Percentiles rank a stretch among this genome's conserved stretches.
Conservation (phyloP, 2,329 filamentous ascomycete genomes). For the Aspergillus oerlinghausenensis region DNA sequence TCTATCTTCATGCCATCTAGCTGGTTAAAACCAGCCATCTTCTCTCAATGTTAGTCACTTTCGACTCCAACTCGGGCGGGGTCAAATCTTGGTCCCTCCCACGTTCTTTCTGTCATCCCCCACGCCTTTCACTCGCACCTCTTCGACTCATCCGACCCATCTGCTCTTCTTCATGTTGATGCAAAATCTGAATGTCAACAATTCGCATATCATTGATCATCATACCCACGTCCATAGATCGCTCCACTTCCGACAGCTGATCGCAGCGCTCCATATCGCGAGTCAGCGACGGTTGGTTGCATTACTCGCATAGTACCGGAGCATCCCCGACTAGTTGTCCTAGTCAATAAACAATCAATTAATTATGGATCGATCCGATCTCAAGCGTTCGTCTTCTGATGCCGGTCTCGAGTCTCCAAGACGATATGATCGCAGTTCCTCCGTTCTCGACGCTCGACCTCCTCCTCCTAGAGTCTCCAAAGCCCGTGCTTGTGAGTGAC, state of each 20-base stretch:
- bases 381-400: conserved; percentile 35
- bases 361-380: conserved; percentile 11
- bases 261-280: conserved; percentile 3
- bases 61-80: neutral
- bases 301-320: conserved; percentile 18
- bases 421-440: conserved; percentile 20
- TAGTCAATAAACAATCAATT: conserved; percentile 3
- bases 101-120: neutral
- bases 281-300: conserved; percentile 6
- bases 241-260: conserved; percentile 4
- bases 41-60: neutral
- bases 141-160: neutral
- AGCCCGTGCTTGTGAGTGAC: conserved; percentile 37
- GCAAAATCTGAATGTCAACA: neutral
- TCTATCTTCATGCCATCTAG: neutral
- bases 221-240: neutral
- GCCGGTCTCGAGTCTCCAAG: conserved; percentile 29
- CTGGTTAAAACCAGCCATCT: neutral
- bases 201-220: neutral
- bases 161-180: neutral
- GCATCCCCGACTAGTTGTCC: conserved; percentile 18
- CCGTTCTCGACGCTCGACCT: conserved; percentile 17
- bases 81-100: neutral
- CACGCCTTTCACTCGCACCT: neutral
- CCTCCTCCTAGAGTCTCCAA: conserved; percentile 36